Conservation (phyloP, 306 rosid species). For the Trifolium subterraneum region DNA sequence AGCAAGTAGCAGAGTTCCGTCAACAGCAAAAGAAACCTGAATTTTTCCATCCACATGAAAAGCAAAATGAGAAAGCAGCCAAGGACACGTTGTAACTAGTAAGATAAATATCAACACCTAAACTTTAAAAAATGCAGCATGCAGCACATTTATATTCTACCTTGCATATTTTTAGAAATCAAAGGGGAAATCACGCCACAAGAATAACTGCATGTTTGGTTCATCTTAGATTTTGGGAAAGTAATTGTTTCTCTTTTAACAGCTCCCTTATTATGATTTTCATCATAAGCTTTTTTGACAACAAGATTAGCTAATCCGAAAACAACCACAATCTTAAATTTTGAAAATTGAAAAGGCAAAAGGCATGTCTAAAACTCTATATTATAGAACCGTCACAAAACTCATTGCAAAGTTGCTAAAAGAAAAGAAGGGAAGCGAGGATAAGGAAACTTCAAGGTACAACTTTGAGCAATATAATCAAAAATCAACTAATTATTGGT, state of each 20-base stretch:
- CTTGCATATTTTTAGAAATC: constrained; percentile 6
- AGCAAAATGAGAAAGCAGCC: constrained; percentile 20
- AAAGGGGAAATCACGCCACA: constrained; percentile 36
- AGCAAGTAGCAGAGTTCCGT: constrained; percentile 76
- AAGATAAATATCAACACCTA: constrained; percentile 5
- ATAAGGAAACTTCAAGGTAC: not conserved
- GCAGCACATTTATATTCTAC: not conserved
- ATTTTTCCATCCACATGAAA: constrained; percentile 35
- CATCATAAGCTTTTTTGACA: not conserved
- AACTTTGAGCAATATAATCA: constrained; percentile 14
- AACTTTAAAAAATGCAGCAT: constrained; percentile 23
- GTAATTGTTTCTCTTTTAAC: not conserved
- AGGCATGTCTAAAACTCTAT: not conserved
- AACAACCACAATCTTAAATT: not conserved
- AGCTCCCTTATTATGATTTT: not conserved
- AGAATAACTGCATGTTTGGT: not conserved
- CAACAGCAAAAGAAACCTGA: constrained; percentile 84
- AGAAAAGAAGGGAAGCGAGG: not conserved
- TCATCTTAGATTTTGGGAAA: constrained; percentile 15
- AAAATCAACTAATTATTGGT: not conserved
- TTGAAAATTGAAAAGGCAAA: constrained; percentile 1
- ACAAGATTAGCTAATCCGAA: constrained; percentile 7
- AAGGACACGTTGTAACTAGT: not conserved
- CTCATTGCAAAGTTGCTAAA: not conserved
- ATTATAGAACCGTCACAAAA: not conserved